phyloP scores from a whole-genome alignment of 768 basidiomycete species.

The Macrocybe gigantea region DNA sequence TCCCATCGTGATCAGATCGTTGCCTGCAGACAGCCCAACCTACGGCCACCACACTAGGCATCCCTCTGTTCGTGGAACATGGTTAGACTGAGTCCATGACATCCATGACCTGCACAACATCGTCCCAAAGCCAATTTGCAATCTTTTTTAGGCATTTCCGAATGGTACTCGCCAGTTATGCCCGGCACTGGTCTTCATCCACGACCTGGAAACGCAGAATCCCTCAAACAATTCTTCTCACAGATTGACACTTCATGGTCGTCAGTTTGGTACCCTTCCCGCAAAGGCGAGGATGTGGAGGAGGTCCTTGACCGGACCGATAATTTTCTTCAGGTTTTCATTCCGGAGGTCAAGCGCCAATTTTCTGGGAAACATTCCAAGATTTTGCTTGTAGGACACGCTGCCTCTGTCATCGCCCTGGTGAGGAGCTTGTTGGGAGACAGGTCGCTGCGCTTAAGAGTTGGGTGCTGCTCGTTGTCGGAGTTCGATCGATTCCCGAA shows the following conservation, averaged over 20 bases:
- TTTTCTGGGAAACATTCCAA: conserved; percentile 37
- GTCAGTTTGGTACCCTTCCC: conserved; percentile 63
- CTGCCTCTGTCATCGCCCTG: conserved; percentile 68
- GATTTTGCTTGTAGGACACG: conserved; percentile 67
- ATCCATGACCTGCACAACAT: not conserved
- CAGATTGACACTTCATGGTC: conserved; percentile 61
- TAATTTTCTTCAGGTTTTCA: conserved; percentile 44
- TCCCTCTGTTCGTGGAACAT: conserved; percentile 78
- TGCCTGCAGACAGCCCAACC: conserved; percentile 79
- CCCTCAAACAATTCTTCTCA: conserved; percentile 49
- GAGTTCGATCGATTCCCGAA: conserved; percentile 37
- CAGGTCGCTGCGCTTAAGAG: conserved; percentile 44
- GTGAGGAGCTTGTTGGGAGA: conserved; percentile 53
- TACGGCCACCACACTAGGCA: conserved; percentile 46
- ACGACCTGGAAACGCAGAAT: conserved; percentile 53
- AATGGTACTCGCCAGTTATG: conserved; percentile 74
- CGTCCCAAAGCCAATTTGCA: not conserved
- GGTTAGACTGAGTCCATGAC: conserved; percentile 32
- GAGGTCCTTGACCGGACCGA: conserved; percentile 57
- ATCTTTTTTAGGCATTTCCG: conserved; percentile 47
- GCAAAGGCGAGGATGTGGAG: conserved; percentile 64
- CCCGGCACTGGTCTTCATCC: conserved; percentile 72
- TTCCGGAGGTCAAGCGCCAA: conserved; percentile 42
- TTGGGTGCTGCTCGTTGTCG: conserved; percentile 75
- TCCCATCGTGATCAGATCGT: conserved; percentile 48